Evolutionary conservation across 2,329 filamentous ascomycete genomes (phyloP).

Genomic region (Byssothecium circinans): DNA sequence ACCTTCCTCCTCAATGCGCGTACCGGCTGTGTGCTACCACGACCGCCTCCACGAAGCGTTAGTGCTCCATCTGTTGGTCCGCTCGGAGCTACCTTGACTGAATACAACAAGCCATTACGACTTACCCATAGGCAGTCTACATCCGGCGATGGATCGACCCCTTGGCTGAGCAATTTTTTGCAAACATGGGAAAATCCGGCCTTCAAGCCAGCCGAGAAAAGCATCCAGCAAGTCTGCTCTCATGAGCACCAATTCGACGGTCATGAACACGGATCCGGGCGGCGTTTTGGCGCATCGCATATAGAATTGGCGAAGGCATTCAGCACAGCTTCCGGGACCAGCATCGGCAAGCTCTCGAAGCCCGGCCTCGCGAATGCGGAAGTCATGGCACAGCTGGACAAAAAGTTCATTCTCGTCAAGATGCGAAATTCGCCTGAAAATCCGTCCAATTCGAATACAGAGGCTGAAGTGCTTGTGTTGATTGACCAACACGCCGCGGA

Average conservation of each 20-base stretch:
- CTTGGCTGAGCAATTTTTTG: constrained; percentile 65
- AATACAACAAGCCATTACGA: constrained; percentile 35
- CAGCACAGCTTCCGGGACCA: constrained; percentile 25
- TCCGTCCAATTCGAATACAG: constrained; percentile 1
- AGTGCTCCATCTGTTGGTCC: constrained; percentile 6
- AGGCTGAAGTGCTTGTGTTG: constrained; percentile 61
- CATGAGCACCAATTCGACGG: constrained; percentile 15
- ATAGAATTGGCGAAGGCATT: constrained; percentile 21
- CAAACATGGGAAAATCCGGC: constrained; percentile 74
- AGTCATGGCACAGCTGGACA: constrained; percentile 81
- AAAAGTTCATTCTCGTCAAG: constrained; percentile 81
- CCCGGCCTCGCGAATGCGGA: constrained; percentile 53
- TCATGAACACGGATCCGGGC: constrained; percentile 1
- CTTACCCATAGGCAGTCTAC: constrained; percentile 23
- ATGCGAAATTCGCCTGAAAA: constrained; percentile 41
- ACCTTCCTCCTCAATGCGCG: constrained; percentile 56
- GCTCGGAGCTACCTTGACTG: constrained; percentile 15
- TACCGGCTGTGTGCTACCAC: constrained; percentile 52
- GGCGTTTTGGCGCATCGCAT: constrained; percentile 13
- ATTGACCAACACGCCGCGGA: constrained; percentile 96
- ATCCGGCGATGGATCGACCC: constrained; percentile 12
- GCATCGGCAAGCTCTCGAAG: constrained; percentile 59
- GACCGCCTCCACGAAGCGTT: constrained; percentile 12
- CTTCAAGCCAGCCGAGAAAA: constrained; percentile 59
- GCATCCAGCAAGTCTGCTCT: constrained; percentile 45